A percentile compares a stretch with the other conserved stretches of the same genome.
phyloP scores from a whole-genome alignment of 2,329 filamentous ascomycete genomes.

The Fusarium circinatum region DNA sequence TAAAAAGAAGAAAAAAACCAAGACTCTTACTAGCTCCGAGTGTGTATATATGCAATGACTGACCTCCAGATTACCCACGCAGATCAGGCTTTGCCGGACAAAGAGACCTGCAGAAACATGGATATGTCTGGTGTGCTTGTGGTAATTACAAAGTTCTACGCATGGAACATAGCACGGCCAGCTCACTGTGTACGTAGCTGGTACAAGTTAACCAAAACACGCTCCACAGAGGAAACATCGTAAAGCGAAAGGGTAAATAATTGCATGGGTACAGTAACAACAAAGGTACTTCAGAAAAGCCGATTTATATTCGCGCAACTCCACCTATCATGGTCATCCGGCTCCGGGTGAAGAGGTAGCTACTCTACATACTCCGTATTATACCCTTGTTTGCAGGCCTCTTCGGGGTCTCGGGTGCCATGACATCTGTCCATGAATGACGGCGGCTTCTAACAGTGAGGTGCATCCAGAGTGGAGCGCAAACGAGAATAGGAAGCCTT shows the following conservation, averaged over 20 bases:
- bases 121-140: not conserved
- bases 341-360: constrained; percentile 17
- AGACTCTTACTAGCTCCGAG: not conserved
- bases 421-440: constrained; percentile 16
- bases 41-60: not conserved
- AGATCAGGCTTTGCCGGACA: constrained; percentile 13
- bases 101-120: constrained; percentile 2
- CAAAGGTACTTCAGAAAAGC: constrained; percentile 25
- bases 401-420: constrained; percentile 23
- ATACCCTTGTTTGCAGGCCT: not conserved
- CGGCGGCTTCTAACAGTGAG: constrained; percentile 13
- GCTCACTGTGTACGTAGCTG: not conserved
- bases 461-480: constrained; percentile 1
- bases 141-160: not conserved
- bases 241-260: constrained; percentile 1
- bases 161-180: not conserved
- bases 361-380: not conserved
- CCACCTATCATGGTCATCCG: constrained; percentile 44
- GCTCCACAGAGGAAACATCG: not conserved
- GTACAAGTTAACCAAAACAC: not conserved
- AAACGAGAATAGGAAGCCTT: constrained; percentile 4
- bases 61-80: not conserved
- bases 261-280: constrained; percentile 27
- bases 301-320: constrained; percentile 52
- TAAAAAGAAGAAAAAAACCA: not conserved